These are phyloP conservation scores for Actinidia chinensis DNA, from an alignment of 179 eudicot genomes.

Conservation along the genomic window DNA sequence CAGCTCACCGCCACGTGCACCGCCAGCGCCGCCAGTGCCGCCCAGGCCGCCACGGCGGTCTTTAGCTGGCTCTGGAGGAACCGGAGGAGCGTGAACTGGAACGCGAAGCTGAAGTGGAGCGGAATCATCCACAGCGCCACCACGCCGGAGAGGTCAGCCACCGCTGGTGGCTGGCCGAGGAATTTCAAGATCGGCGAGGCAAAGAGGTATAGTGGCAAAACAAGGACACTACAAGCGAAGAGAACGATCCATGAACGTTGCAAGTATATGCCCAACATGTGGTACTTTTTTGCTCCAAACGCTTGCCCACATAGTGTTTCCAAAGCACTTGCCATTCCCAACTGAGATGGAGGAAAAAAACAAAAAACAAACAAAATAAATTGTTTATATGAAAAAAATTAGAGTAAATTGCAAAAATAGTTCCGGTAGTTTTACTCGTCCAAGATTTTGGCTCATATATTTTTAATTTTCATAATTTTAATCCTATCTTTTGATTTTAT, in stretches of 20 bases:
- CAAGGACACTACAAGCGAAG: not conserved
- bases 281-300: constrained; percentile 20
- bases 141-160: constrained; percentile 15
- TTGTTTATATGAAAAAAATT: not conserved
- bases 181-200: constrained; percentile 19
- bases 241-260: constrained; percentile 23
- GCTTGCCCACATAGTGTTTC: constrained; percentile 28
- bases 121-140: constrained; percentile 21
- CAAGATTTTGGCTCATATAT: too few relatives aligned
- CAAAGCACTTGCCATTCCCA: constrained; percentile 28
- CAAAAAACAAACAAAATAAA: not conserved
- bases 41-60: constrained; percentile 12
- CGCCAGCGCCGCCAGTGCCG: constrained; percentile 1
- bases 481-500: too few relatives aligned
- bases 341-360: not conserved
- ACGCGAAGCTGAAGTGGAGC: constrained; percentile 20
- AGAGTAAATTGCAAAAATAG: too few relatives aligned
- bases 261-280: constrained; percentile 22
- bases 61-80: constrained; percentile 24
- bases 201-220: constrained; percentile 10
- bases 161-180: constrained; percentile 11
- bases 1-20: constrained; percentile 16
- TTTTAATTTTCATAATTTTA: too few relatives aligned
- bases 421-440: too few relatives aligned
- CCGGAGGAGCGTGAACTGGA: constrained; percentile 24